Conservation (phyloP, 768 basidiomycete species). For the Tephrocybe sp. region DNA sequence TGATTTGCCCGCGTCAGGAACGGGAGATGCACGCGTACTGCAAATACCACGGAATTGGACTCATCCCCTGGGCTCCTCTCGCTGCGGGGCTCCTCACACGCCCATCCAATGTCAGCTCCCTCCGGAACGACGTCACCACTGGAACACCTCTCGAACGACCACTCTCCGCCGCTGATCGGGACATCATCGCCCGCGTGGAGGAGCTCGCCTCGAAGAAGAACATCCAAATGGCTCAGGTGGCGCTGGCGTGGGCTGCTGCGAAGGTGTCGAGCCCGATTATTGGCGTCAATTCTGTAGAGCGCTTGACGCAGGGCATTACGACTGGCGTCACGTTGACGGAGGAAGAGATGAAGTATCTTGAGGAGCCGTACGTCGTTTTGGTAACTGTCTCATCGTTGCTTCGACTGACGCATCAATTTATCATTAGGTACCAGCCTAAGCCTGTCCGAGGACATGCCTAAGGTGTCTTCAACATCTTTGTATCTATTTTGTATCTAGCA, state of each 20-base stretch:
- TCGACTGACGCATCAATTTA: background rate
- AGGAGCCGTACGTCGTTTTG: slow-evolving; percentile 31
- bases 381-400: too few relatives aligned
- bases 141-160: slow-evolving; percentile 19
- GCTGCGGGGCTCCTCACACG: slow-evolving; percentile 36
- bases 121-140: slow-evolving; percentile 12
- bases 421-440: slow-evolving; percentile 14
- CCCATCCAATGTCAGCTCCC: slow-evolving; percentile 28
- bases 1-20: slow-evolving; percentile 29
- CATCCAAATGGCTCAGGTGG: slow-evolving; percentile 45
- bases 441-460: slow-evolving; percentile 14
- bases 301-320: slow-evolving; percentile 18
- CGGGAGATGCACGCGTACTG: slow-evolving; percentile 46
- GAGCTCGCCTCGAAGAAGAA: slow-evolving; percentile 41
- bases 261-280: slow-evolving; percentile 36
- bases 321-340: slow-evolving; percentile 30
- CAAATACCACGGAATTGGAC: slow-evolving; percentile 47
- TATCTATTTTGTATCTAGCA: too few relatives aligned
- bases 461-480: too few relatives aligned
- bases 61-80: slow-evolving; percentile 54
- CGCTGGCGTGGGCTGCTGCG: slow-evolving; percentile 39
- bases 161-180: slow-evolving; percentile 26
- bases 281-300: slow-evolving; percentile 19
- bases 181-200: slow-evolving; percentile 38
- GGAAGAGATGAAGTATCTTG: slow-evolving; percentile 43